A percentile compares a stretch with the other conserved stretches of the same genome.
These are phyloP conservation scores for Hippophae tibetana DNA, from an alignment of 306 rosid genomes.

Conservation along the genomic window DNA sequence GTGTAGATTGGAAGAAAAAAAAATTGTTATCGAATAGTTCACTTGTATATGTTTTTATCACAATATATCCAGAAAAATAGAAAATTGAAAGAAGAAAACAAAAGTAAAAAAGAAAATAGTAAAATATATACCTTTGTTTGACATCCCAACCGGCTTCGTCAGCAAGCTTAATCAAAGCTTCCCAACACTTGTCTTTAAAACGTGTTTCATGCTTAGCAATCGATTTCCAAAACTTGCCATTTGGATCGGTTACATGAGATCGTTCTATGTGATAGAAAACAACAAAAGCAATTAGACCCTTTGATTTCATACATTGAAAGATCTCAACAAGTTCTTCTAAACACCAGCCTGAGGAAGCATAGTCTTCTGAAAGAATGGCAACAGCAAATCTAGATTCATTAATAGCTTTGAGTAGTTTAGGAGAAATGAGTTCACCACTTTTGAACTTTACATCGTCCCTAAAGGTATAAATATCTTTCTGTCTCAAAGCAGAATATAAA, in stretches of 20 bases:
- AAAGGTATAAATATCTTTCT: constrained; percentile 26
- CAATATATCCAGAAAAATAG: too few relatives aligned
- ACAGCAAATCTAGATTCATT: neutral
- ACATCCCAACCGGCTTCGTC: neutral
- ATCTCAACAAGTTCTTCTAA: constrained; percentile 2
- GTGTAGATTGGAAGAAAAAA: too few relatives aligned
- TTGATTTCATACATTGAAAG: neutral
- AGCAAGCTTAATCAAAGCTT: neutral
- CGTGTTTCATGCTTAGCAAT: neutral
- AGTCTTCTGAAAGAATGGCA: neutral
- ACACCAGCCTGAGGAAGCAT: constrained; percentile 10
- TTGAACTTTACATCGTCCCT: constrained; percentile 13
- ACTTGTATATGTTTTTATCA: too few relatives aligned
- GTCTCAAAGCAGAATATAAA: constrained; percentile 26
- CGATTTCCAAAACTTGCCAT: neutral
- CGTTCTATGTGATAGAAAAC: neutral
- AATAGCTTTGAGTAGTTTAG: neutral
- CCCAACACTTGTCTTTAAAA: neutral
- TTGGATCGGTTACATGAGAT: neutral
- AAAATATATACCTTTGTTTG: too few relatives aligned
- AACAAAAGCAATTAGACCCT: neutral
- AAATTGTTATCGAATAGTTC: too few relatives aligned
- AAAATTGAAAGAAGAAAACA: too few relatives aligned
- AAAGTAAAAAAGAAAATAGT: too few relatives aligned
- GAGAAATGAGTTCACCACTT: neutral